Percentiles rank a stretch among this genome's conserved stretches.
Evolutionary conservation across 2,329 filamentous ascomycete genomes (phyloP).

Genomic region (Xylariales sp.): DNA sequence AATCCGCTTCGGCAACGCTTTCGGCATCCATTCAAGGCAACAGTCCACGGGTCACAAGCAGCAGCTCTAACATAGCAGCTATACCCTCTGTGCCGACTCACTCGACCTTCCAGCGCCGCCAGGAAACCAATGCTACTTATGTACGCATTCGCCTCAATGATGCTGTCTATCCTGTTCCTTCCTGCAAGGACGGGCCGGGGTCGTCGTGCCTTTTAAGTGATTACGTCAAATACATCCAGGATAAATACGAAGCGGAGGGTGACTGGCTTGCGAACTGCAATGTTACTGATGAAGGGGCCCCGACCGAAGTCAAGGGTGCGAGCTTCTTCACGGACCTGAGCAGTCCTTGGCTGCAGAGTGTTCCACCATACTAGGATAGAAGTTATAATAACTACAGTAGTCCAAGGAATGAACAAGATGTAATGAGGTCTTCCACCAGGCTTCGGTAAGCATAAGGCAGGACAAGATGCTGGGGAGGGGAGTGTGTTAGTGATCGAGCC

Average conservation of each 20-base stretch:
- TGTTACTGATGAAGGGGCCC: constrained; percentile 33
- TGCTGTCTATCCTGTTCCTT: constrained; percentile 54
- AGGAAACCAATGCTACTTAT: constrained; percentile 33
- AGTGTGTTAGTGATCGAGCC: too few relatives aligned
- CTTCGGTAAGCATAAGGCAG: too few relatives aligned
- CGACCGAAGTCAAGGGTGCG: constrained; percentile 38
- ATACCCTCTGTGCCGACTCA: constrained; percentile 9
- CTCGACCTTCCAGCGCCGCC: constrained; percentile 8
- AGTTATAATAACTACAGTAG: not conserved
- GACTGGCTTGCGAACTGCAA: constrained; percentile 46
- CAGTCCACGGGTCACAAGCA: constrained; percentile 8
- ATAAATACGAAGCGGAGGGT: constrained; percentile 43
- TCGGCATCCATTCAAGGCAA: constrained; percentile 5
- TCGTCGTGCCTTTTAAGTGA: constrained; percentile 43
- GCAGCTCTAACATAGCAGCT: constrained; percentile 7
- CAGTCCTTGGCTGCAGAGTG: constrained; percentile 29
- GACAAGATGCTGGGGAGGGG: too few relatives aligned
- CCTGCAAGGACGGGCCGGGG: constrained; percentile 52
- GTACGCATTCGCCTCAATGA: constrained; percentile 59
- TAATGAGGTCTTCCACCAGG: not conserved
- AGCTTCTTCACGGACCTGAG: constrained; percentile 45
- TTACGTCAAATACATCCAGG: constrained; percentile 38
- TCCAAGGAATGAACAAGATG: not conserved
- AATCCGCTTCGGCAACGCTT: constrained; percentile 10
- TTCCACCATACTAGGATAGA: constrained; percentile 14